Evolutionary conservation across 352 stramenopile species (phyloP).

Genomic region (Globisporangium barbulae): DNA sequence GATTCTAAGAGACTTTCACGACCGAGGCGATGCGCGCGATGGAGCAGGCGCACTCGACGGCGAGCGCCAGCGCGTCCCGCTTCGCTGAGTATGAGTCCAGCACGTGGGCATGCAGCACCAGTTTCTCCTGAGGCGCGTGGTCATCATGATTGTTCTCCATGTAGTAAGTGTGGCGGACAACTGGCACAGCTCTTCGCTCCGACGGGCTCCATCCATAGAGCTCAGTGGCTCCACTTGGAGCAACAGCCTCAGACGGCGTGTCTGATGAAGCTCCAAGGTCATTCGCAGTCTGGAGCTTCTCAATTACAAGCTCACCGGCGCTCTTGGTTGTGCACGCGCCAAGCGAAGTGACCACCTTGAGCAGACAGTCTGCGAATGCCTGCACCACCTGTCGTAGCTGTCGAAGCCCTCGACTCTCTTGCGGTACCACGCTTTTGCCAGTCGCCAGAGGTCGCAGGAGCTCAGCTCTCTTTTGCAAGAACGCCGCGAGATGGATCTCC

Average conservation of each 20-base stretch:
- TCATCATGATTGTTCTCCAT: constrained; percentile 3
- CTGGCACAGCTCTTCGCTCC: constrained; percentile 14
- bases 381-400: constrained; percentile 30
- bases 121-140: constrained; percentile 15
- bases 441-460: constrained; percentile 14
- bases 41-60: constrained; percentile 39
- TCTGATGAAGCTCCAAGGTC: neutral
- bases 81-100: constrained; percentile 45
- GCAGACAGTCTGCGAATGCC: constrained; percentile 26
- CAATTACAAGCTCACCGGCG: constrained; percentile 20
- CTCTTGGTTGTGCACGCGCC: constrained; percentile 10
- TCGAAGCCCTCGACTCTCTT: constrained; percentile 19
- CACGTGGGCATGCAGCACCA: constrained; percentile 29
- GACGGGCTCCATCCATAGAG: constrained; percentile 45
- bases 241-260: neutral
- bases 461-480: constrained; percentile 30
- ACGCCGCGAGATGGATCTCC: constrained; percentile 45
- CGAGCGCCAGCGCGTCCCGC: constrained; percentile 34
- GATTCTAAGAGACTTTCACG: constrained; percentile 24
- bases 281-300: constrained; percentile 30
- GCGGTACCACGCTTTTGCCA: neutral
- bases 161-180: constrained; percentile 20
- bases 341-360: constrained; percentile 20
- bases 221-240: neutral
- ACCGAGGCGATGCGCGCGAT: constrained; percentile 39